These are phyloP conservation scores for Cyanidiococcus yangmingshanensis DNA, from an alignment of 23 red algal species.

Conservation along the genomic window DNA sequence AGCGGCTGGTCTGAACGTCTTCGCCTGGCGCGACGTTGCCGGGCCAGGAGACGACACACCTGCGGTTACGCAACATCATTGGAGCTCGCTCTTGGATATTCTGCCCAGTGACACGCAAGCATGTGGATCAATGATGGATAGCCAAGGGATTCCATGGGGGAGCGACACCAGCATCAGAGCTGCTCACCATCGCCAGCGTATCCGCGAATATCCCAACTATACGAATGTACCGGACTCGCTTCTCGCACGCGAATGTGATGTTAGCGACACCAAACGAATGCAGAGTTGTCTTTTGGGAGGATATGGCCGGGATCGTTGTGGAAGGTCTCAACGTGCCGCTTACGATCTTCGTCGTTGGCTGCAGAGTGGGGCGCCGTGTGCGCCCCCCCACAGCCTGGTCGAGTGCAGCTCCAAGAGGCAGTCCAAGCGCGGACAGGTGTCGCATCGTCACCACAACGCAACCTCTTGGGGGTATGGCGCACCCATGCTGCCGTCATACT, in stretches of 20 bases:
- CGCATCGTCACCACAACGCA: slow-evolving; percentile 18
- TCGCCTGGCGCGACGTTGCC: neutral
- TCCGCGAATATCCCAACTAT: slow-evolving; percentile 33
- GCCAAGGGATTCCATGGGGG: slow-evolving; percentile 89
- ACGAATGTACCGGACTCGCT: slow-evolving; percentile 8
- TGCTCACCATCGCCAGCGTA: slow-evolving; percentile 44
- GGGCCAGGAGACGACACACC: neutral
- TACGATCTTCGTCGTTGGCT: neutral
- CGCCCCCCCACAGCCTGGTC: neutral
- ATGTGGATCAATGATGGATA: slow-evolving; percentile 36
- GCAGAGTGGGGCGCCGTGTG: neutral
- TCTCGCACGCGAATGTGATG: neutral
- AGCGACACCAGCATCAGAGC: slow-evolving; percentile 37
- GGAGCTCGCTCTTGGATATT: slow-evolving; percentile 2
- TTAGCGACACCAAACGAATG: neutral
- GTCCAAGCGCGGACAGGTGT: neutral
- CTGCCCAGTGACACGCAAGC: neutral
- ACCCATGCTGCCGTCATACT: slow-evolving; percentile 25
- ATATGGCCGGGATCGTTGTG: neutral
- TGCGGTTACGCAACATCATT: neutral
- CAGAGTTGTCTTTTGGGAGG: neutral
- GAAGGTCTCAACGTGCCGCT: neutral
- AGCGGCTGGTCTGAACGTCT: neutral
- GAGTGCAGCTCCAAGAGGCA: neutral
- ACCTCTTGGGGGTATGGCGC: neutral